Evolutionary conservation across 768 basidiomycete genomes (phyloP), one percentile per base, ranked within the genome.

Genomic region (Mycena galericulata): DNA sequence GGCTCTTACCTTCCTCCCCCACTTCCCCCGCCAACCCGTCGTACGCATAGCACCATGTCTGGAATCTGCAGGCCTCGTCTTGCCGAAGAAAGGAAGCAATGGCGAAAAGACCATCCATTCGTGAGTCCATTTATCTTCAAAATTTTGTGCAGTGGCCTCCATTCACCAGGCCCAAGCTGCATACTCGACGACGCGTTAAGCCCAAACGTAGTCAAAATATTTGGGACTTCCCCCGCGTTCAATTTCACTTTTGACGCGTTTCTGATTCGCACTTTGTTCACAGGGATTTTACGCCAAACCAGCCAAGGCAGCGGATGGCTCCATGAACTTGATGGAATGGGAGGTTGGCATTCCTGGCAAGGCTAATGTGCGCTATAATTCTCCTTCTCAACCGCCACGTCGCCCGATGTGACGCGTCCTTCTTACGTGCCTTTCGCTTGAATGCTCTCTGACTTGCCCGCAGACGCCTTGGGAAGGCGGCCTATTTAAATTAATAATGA

Each of bases 341-440:
- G 98, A 99, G 78, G 96, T 98, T 2, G 98, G 98, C 26, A 99
- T 99, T 73, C 98, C 98, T 20, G 98, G 98, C 30, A 99, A 98
- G 82, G 70, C 86, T 54, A 86, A 86, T 67, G 98, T 98, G 80
- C 81, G 94, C 87, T 15, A 34, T 36, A n/a, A n/a, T 53, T 55
- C 53, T 43, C 61, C 61, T 26, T 20, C 62, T 72, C 43, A 50
- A 32, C n/a, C 20, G 55, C 47, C 38, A 10, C 38, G 41, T 40
- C 49, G 40, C 32, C 20, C 17, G 11, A 4, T 54, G 17, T 36
- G 61, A 53, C 74, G 75, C 66, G 73, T 72, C 60, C 63, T 61
- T 45, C 38, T 12, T 43, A 62, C 43, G 54, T 40, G 49, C 55
- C 40, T 61, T 67, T 71, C 41, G 38, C 58, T 70, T 66, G 66